Base-by-base conservation (phyloP, 805 yeast species). In the Candida sphagnicola region DNA sequence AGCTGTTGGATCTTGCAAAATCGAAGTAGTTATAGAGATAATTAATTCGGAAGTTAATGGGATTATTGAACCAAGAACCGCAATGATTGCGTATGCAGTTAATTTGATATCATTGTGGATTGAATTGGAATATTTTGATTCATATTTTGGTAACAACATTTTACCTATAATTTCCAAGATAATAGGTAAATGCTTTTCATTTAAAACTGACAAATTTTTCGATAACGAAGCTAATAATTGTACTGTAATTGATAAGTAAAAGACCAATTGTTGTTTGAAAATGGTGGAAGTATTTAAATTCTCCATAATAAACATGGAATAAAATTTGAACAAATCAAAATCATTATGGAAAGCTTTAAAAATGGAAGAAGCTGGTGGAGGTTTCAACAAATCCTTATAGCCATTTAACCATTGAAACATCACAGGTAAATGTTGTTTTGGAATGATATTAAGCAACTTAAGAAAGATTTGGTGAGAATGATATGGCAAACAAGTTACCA, bases 401-500 rank as follows among this genome's bases (percentile, higher is more conserved):
- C 79, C 78, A 2, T 67, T 51, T 11, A 90, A 66, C 67, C 95
- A 87, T 24, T 75, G 70, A 59, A 91, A 90, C 32, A 87, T 65
- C 17, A 80, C 78, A n/a, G 98, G 98, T 41, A 89, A 65, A 18
- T 57, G 54, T 14, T 62, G 59, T 29, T 78, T 67, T 13, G 74
- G 76, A n/a, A 85, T 67, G 18, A 88, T 82, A 48, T 85, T 82
- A 43, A 93, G 62, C 32, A 91, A 67, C 48, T 93, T 79, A 35
- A 79, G 73, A 59, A 93, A 93, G 4, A 85, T 70, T 0, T 89
- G 82, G 28, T 77, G 70, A 48, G 74, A 77, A 61, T 82, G 87
- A 62, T 84, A 87, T n/a, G 96, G 95, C 48, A 93, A 69, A 1
- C 85, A 74, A 2, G 90, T 72, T 40, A 91, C 61, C 32, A 93